Evolutionary conservation across 2,329 filamentous ascomycete species (phyloP), one percentile per base, ranked within the genome.

Genomic region (Aspergillus pseudoterreus): DNA sequence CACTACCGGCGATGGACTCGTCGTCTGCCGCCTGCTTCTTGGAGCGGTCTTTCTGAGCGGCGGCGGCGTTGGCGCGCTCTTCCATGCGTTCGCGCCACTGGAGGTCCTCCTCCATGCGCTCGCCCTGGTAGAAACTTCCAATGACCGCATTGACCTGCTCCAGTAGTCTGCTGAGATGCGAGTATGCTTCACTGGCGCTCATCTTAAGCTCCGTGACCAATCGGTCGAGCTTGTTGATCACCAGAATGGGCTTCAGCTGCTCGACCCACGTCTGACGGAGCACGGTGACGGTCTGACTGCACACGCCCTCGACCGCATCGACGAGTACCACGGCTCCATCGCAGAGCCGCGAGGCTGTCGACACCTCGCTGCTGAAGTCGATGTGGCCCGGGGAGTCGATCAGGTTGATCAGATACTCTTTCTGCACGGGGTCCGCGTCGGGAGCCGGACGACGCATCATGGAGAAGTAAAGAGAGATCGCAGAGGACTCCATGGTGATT

Each of bases 401-500:
- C 52, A 99, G 75, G 70, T 99, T 99, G 75, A 99, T 90, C 56
- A 99, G 79, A 67, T 96, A 96, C 71, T 99, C 92, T 66, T 90
- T 90, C 17, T 87, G 80, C 63, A 86, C 81, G 0, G 90, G 86
- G 12, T 78, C 67, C 5, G 83, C 83, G 14, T 90, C 85, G 2
- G 87, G 85, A 1, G 82, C 78, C 35, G 83, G 77, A 60, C 90
- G 83, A 60, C 92, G 82, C 49, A 95, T 77, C 81, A 97, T 90
- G 33, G 92, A 95, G 71, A 99, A 99, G 73, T 88, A 95, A 32
- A 99, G 79, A 0, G 94, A 97, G 58, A 99, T 99, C 56, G 94
- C 94, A 5, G 92, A 97, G 0, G 94, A 97, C 71, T 99, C 94
- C 94, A 99, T 99, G n/a, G 94, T 99, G 67, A 99, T 99, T 51